These are phyloP conservation scores for Diutina pseudorugosa DNA, from an alignment of 1,139 yeast genomes.

Conservation along the genomic window DNA sequence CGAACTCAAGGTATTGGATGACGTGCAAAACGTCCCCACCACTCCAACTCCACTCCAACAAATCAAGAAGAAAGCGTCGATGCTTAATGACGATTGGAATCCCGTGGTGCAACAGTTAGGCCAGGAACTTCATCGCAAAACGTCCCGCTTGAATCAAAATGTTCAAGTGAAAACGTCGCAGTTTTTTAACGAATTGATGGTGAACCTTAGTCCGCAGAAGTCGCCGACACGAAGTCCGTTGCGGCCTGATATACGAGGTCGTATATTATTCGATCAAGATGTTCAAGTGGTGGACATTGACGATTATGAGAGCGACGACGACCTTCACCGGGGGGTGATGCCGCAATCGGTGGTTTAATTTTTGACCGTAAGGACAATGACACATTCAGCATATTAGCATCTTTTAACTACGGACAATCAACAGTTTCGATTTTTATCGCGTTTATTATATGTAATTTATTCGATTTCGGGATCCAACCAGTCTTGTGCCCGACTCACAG, in stretches of 20 bases:
- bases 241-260: constrained; percentile 6
- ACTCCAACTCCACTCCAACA: constrained; percentile 2
- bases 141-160: constrained; percentile 7
- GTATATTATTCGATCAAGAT: constrained; percentile 6
- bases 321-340: background rate
- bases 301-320: constrained; percentile 11
- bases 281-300: constrained; percentile 14
- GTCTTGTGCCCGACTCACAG: constrained; percentile 63
- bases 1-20: constrained; percentile 6
- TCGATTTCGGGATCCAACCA: constrained; percentile 45
- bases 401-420: background rate
- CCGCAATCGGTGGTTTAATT: background rate
- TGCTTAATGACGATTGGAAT: background rate
- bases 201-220: constrained; percentile 5
- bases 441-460: constrained; percentile 9
- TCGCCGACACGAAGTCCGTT: constrained; percentile 7
- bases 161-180: constrained; percentile 15
- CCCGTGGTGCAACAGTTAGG: background rate
- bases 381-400: background rate
- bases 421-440: background rate
- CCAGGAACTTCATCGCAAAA: constrained; percentile 5
- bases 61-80: background rate
- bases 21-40: constrained; percentile 5
- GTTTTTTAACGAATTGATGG: constrained; percentile 15
- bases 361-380: background rate